phyloP scores from a whole-genome alignment of 164 flowering plant genomes.

The Malania oleifera region DNA sequence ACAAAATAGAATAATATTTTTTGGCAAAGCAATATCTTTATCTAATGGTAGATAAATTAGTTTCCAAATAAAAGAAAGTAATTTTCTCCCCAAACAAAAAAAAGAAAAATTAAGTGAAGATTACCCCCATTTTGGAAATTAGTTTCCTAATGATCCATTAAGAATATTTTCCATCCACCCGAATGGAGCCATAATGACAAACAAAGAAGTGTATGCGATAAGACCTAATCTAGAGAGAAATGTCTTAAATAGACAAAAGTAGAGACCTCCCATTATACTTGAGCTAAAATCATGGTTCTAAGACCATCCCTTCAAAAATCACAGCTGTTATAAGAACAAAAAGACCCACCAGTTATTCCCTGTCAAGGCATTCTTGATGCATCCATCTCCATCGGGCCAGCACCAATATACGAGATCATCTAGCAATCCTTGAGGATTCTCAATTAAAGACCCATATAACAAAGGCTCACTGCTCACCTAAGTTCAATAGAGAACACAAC shows the following conservation, averaged over 20 bases:
- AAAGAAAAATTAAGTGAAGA: no score
- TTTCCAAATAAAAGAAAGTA: no score
- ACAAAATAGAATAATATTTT: no score
- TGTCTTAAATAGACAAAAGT: constrained; percentile 1
- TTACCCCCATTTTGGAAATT: no score
- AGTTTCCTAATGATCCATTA: no score
- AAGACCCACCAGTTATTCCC: constrained; percentile 19
- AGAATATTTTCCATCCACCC: no score
- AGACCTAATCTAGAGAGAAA: constrained; percentile 6
- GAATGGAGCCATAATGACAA: not conserved
- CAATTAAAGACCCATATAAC: constrained; percentile 12
- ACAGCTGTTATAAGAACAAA: constrained; percentile 2
- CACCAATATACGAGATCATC: constrained; percentile 9
- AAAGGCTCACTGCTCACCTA: constrained; percentile 14
- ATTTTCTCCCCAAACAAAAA: no score
- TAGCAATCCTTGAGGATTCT: constrained; percentile 13
- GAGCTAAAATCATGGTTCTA: not conserved
- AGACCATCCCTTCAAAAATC: not conserved
- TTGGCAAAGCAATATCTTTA: no score
- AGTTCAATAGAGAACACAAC: constrained; percentile 13
- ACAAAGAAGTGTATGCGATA: not conserved
- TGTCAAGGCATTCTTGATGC: constrained; percentile 11
- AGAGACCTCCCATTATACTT: constrained; percentile 5
- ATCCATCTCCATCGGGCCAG: constrained; percentile 5
- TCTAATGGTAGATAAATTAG: no score